These are phyloP conservation scores for Lodderomyces theae DNA, from an alignment of 1,139 yeast species.

Conservation along the genomic window DNA sequence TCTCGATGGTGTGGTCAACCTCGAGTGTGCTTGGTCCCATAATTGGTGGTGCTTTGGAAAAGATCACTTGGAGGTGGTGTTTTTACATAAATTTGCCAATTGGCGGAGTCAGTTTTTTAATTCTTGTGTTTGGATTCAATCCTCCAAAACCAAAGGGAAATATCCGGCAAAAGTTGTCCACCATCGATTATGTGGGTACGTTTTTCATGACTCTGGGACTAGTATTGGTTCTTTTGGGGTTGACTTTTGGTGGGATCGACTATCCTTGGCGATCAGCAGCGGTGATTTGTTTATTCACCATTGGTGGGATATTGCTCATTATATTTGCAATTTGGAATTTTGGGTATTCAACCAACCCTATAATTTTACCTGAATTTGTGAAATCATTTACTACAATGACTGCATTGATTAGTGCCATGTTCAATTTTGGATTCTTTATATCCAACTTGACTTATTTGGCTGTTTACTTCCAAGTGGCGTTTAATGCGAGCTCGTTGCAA, in stretches of 20 bases:
- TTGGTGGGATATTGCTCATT: constrained; percentile 49
- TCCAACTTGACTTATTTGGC: constrained; percentile 44
- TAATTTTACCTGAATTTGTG: constrained; percentile 45
- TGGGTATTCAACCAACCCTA: constrained; percentile 40
- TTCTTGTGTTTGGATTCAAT: constrained; percentile 48
- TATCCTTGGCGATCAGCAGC: constrained; percentile 49
- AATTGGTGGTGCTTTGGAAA: constrained; percentile 65
- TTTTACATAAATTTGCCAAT: constrained; percentile 70
- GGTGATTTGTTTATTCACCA: constrained; percentile 50
- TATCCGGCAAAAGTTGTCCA: constrained; percentile 37
- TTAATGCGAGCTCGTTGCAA: constrained; percentile 46
- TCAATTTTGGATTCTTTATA: constrained; percentile 47
- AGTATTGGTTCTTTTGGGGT: constrained; percentile 30
- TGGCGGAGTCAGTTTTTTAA: constrained; percentile 53
- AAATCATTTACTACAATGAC: constrained; percentile 33
- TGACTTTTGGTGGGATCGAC: constrained; percentile 37
- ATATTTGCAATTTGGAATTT: constrained; percentile 51
- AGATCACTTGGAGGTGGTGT: constrained; percentile 76
- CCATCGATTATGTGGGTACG: constrained; percentile 35
- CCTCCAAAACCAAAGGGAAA: constrained; percentile 46
- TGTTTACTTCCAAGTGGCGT: constrained; percentile 55
- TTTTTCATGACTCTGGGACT: constrained; percentile 28
- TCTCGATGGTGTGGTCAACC: constrained; percentile 54
- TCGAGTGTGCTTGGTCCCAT: constrained; percentile 59
- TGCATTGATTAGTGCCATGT: constrained; percentile 36